Evolutionary conservation across 352 stramenopile species (phyloP), one percentile per base, ranked within the genome.

Genomic region (Phytophthora nicotianae): DNA sequence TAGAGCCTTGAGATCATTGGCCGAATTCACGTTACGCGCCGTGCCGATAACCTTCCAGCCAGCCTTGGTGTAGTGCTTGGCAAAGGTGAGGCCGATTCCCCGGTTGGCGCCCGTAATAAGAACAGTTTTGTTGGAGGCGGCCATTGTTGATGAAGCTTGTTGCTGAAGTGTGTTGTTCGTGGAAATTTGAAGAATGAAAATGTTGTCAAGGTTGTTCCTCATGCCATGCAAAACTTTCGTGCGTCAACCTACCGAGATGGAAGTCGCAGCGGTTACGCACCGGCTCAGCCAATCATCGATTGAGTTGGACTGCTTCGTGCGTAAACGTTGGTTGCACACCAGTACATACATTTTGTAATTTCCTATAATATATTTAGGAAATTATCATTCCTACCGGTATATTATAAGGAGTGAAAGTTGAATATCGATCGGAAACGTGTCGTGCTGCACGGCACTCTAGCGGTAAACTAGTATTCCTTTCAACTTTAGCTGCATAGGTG

Each of bases 1-100:
- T 11, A 86, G 48, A 9, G 48, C 62, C 13, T 74, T 79, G 9
- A 88, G 56, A 51, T 79, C 17, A 20, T 68, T 58, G 3, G 69
- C 64, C 17, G 62, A 64, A 19, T 52, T 47, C 5, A 58, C 55
- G 27, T 70, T 47, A 23, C 75, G 75, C 6, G 68, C 74, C 5
- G 52, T 50, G 20, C 59, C 71, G 29, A 83, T 78, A 49, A 83
- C 74, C 2, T 79, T 70, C 77, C 77, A 86, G 1, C 74, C 77
- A 14, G 59, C 41, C 1, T 62, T 54, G 13, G 29, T 35, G 37
- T 43, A 43, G 37, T 43, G 37, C 37, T 43, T 43, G 37, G n/a
- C 37, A 11, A 43, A 43, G 9, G 37, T 43, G 16, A 43, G 37
- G 4, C 37, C 37, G n/a, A 43, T 16, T 21, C 37, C 37, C 10